phyloP scores from a whole-genome alignment of 2,329 filamentous ascomycete genomes.

The Hymenoscyphus repandus region DNA sequence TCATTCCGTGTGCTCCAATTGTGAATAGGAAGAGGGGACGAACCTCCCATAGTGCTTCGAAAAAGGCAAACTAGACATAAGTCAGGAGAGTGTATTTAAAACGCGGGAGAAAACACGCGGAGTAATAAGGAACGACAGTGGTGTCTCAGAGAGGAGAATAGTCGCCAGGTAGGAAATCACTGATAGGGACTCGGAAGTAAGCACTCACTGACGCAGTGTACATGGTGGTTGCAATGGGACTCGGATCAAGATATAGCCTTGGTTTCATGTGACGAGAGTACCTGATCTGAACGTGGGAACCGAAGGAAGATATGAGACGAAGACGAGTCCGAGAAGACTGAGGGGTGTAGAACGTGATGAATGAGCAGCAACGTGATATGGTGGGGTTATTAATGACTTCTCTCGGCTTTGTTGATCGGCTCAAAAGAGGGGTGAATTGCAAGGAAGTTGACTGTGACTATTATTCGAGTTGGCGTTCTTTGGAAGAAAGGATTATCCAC shows the following conservation, averaged over 20 bases:
- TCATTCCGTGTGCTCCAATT: not conserved
- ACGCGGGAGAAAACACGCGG: not conserved
- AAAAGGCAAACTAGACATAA: slow-evolving; percentile 52
- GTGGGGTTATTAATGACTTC: not conserved
- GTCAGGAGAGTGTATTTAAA: not conserved
- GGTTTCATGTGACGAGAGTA: no score
- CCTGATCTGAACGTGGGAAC: not conserved
- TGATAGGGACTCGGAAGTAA: not conserved
- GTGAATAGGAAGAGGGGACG: slow-evolving; percentile 1
- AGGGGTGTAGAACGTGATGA: not conserved
- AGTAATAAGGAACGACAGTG: not conserved
- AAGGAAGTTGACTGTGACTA: no score
- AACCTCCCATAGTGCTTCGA: slow-evolving; percentile 64
- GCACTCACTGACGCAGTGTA: slow-evolving; percentile 53
- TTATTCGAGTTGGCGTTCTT: no score
- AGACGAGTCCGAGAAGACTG: not conserved
- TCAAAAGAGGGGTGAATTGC: not conserved
- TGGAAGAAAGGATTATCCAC: no score
- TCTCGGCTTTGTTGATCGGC: not conserved
- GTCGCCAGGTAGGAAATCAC: not conserved
- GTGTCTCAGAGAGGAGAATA: not conserved
- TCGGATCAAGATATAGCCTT: not conserved
- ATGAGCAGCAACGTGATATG: no score
- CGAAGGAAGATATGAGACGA: not conserved
- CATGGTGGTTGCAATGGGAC: slow-evolving; percentile 5